Base-by-base conservation (phyloP, 23 red algal species). In the Gracilariopsis chorda region DNA sequence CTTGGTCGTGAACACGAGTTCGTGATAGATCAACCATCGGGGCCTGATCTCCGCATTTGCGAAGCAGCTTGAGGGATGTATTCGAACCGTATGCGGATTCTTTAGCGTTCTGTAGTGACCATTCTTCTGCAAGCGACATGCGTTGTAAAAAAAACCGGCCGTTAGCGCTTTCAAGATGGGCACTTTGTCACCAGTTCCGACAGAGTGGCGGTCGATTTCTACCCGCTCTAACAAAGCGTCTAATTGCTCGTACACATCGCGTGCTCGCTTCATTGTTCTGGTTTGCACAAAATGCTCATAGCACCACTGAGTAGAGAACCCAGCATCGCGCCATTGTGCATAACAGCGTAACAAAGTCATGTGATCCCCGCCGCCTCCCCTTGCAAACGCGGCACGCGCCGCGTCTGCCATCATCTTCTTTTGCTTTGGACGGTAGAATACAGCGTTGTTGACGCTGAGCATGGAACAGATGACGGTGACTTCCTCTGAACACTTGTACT, bases 241-340 rank as follows among this genome's bases (percentile, higher is more conserved):
- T 14, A 99, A 84, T 77, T 99, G 97, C 21, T 95, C 86, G 42
- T 77, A 84, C 0, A 99, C 86, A 55, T 95, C 93, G 25, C 90
- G 63, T n/a, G 97, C 97, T 36, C 89, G 88, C 34, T 92, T 90
- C 78, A 99, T 73, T 11, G 87, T 89, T 39, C 97, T 90, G 4
- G 79, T 70, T 57, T 95, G 93, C 41, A 99, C 88, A 69, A 91
- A 93, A 76, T 95, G 80, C 23, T 95, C 93, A 44, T 37, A 91
- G 76, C 97, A 99, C 97, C 97, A 99, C 28, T 93, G 88, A 37
- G 92, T 71, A 4, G 93, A 78, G 55, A 80, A 95, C 4, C 80
- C 84, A 20, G 90, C 74, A 64, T 89, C 83, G n/a, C 82, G 45
- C 97, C 97, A 99, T 63, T 90, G 80, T n/a, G 41, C 83, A 76